A percentile compares a stretch with the other conserved stretches of the same genome.
Conservation (phyloP, 2,329 filamentous ascomycete genomes). For the Alternaria solani region DNA sequence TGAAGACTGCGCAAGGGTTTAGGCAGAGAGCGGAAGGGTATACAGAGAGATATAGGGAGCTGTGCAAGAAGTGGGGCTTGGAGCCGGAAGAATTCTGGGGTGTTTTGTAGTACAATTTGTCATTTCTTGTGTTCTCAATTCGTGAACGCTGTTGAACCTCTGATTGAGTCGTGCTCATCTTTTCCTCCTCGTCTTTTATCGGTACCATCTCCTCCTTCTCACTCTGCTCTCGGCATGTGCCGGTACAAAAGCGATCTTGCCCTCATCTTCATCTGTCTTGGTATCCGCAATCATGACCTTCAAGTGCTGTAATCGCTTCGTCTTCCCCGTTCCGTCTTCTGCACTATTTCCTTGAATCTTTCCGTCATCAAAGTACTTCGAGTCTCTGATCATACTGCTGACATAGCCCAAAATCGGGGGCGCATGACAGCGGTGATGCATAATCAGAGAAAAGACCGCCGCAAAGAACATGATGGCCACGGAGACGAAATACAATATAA, state of each 20-base stretch:
- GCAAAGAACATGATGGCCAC: conserved; percentile 19
- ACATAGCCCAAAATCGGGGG: conserved; percentile 11
- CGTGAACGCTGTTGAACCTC: not conserved
- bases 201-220: conserved; percentile 18
- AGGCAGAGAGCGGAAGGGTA: conserved; percentile 48
- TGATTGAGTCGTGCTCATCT: accelerated
- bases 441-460: conserved; percentile 15
- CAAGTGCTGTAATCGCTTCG: not conserved
- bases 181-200: not conserved
- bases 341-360: conserved; percentile 7
- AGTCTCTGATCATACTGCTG: conserved; percentile 20
- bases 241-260: conserved; percentile 20
- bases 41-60: conserved; percentile 44
- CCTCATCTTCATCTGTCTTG: not conserved
- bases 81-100: conserved; percentile 43
- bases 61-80: conserved; percentile 46
- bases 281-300: not conserved
- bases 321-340: not conserved
- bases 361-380: conserved; percentile 15
- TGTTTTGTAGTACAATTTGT: conserved; percentile 23
- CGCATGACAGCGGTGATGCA: conserved; percentile 15
- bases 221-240: conserved; percentile 2
- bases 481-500: conserved; percentile 13
- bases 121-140: not conserved
- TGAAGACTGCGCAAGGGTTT: conserved; percentile 51